Conservation (phyloP, 108 stramenopile species). For the Stephanodiscus minutulus region DNA sequence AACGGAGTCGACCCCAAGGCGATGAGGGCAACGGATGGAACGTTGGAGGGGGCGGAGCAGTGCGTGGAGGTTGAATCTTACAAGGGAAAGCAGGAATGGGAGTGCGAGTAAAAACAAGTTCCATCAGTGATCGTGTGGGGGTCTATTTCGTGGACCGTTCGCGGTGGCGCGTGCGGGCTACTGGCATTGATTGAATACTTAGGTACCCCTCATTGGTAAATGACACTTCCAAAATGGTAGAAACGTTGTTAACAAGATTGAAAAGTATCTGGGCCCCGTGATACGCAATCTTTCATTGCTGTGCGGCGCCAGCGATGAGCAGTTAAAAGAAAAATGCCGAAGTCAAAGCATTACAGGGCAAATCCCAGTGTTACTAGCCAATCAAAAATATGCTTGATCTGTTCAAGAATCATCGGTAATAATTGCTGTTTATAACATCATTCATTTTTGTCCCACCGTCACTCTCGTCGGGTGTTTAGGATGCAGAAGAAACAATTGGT, state of each 20-base stretch:
- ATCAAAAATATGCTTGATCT: neutral
- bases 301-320: neutral
- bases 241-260: neutral
- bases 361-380: neutral
- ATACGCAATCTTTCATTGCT: too few relatives aligned
- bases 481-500: too few relatives aligned
- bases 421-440: too few relatives aligned
- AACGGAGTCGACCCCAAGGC: conserved; percentile 57
- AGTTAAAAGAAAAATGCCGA: neutral
- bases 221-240: too few relatives aligned
- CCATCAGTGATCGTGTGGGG: too few relatives aligned
- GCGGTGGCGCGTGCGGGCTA: neutral
- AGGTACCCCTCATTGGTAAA: neutral
- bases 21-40: conserved; percentile 45
- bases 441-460: neutral
- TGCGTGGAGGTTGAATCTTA: conserved; percentile 58
- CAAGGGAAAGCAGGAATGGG: conserved; percentile 64
- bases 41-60: conserved; percentile 28
- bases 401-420: too few relatives aligned
- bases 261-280: neutral
- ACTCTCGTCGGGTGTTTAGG: neutral
- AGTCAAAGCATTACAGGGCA: neutral
- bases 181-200: neutral
- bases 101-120: conserved; percentile 40
- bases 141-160: neutral